Base-by-base conservation (phyloP, 495 filamentous ascomycete species). In the Hypoxylon fragiforme region DNA sequence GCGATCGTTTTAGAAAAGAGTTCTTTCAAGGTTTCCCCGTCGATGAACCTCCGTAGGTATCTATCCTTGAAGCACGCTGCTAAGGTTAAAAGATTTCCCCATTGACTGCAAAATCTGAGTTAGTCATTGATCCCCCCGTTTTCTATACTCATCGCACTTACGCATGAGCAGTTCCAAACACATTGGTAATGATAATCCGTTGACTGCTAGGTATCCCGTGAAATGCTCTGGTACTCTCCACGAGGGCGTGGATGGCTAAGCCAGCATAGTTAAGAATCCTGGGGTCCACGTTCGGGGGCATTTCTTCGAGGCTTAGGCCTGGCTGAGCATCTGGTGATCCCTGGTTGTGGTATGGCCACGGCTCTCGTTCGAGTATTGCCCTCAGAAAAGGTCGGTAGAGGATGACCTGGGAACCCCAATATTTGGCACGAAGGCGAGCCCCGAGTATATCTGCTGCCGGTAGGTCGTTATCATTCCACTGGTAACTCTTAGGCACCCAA, bases 101-200 rank as follows among this genome's bases (percentile, higher is more conserved):
- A 98, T 91, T 97, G 94, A 7, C 92, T 96, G 53, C 1, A 42
- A 54, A 30, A 34, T 47, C n/a, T n/a, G n/a, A 5, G 55, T 64
- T 59, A 64, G 48, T 38, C 6, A 37, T 5, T 11, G 12, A 0
- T 13, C 26, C 30, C 24, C 28, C 7, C 22, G 45, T 38, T 3
- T n/a, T 21, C 39, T 18, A 28, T 8, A 30, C 2, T 2, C 20
- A 42, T 50, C 13, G 13, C 41, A 82, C 91, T 83, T 91, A 97
- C 91, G 92, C 92, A 79, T 96, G 92, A 56, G 91, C 87, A 9
- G 92, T 97, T 16, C 92, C 92, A 69, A 95, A 95, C 18, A 96
- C 89, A 64, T 96, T 97, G 7, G 92, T 97, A 35, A 96, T 83
- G 24, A 96, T 85, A 19, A 87, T 84, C 3, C 92, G 82, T 44